Evolutionary conservation across 495 filamentous ascomycete genomes (phyloP).

Genomic region (Evansstolkia leycettana): DNA sequence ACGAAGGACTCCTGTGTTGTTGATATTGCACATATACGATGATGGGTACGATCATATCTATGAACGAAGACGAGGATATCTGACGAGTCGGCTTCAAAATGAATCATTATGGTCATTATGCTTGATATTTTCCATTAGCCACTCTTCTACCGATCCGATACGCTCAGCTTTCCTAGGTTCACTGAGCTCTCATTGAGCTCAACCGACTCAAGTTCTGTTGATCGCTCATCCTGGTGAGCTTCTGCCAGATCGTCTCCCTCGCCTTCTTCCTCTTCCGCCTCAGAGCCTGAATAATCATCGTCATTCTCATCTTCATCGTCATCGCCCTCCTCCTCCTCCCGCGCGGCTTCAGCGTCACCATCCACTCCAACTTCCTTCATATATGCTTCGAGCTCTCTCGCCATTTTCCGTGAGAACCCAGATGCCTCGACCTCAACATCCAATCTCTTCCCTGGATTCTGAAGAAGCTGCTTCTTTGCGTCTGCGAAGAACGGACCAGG

Average conservation of each 20-base stretch:
- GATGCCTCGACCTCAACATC: slow-evolving; percentile 88
- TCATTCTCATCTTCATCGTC: slow-evolving; percentile 32
- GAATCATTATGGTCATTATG: slow-evolving; percentile 26
- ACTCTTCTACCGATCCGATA: slow-evolving; percentile 19
- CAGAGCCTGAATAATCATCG: slow-evolving; percentile 20
- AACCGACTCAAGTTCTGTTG: slow-evolving; percentile 7
- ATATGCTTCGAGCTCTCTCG: slow-evolving; percentile 80
- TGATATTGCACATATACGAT: too few species aligned
- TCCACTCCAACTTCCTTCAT: slow-evolving; percentile 62
- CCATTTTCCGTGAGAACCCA: slow-evolving; percentile 92
- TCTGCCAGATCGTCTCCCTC: slow-evolving; percentile 8
- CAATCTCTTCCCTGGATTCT: slow-evolving; percentile 51
- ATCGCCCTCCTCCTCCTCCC: slow-evolving; percentile 17
- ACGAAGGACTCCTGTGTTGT: too few species aligned
- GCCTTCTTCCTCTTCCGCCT: slow-evolving; percentile 18
- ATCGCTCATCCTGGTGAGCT: slow-evolving; percentile 5
- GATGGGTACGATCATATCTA: too few species aligned
- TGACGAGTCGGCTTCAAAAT: slow-evolving; percentile 13
- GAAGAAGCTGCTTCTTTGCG: slow-evolving; percentile 60
- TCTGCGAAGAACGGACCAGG: slow-evolving; percentile 77
- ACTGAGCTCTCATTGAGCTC: slow-evolving; percentile 21
- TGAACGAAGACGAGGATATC: background rate
- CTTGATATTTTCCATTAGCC: background rate
- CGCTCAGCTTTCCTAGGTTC: slow-evolving; percentile 20
- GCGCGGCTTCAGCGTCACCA: slow-evolving; percentile 34